A percentile compares a stretch with the other conserved stretches of the same genome.
phyloP scores from a whole-genome alignment of 352 stramenopile species.

The Aphanomyces invadans region DNA sequence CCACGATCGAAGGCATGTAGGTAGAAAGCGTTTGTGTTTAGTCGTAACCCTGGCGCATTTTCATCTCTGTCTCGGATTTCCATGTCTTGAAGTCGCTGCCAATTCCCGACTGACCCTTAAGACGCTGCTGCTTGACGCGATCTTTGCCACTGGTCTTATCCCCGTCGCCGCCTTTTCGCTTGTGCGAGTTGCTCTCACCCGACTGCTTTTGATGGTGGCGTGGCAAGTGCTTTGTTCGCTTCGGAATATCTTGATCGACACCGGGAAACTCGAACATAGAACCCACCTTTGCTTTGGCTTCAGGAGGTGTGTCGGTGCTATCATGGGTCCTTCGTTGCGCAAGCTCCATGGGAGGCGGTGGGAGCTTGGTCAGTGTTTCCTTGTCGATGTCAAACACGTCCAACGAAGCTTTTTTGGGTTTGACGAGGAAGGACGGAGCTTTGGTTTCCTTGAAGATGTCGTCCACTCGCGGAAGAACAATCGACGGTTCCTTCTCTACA shows the following conservation, averaged over 20 bases:
- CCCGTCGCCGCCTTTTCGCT: slow-evolving; percentile 24
- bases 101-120: slow-evolving; percentile 66
- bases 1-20: too few relatives aligned
- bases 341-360: neutral
- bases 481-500: neutral
- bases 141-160: slow-evolving; percentile 55
- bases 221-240: slow-evolving; percentile 1
- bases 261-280: slow-evolving; percentile 3
- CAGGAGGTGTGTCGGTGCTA: slow-evolving; percentile 33
- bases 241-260: neutral
- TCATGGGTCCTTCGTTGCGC: neutral
- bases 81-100: slow-evolving; percentile 63
- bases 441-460: slow-evolving; percentile 35
- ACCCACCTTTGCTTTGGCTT: neutral
- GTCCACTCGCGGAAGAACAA: slow-evolving; percentile 37
- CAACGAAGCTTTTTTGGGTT: neutral
- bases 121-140: slow-evolving; percentile 59
- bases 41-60: slow-evolving; percentile 66
- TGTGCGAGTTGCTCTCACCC: neutral
- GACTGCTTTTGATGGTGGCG: slow-evolving; percentile 26
- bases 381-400: slow-evolving; percentile 12
- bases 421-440: slow-evolving; percentile 37
- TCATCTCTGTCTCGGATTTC: slow-evolving; percentile 79
- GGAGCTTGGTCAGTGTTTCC: slow-evolving; percentile 21
- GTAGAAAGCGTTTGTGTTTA: slow-evolving; percentile 31